Percentiles rank a stretch among this genome's conserved stretches.
These are phyloP conservation scores for Chytridiales sp. DNA, from an alignment of 371 early-diverging fungal species.

Conservation along the genomic window DNA sequence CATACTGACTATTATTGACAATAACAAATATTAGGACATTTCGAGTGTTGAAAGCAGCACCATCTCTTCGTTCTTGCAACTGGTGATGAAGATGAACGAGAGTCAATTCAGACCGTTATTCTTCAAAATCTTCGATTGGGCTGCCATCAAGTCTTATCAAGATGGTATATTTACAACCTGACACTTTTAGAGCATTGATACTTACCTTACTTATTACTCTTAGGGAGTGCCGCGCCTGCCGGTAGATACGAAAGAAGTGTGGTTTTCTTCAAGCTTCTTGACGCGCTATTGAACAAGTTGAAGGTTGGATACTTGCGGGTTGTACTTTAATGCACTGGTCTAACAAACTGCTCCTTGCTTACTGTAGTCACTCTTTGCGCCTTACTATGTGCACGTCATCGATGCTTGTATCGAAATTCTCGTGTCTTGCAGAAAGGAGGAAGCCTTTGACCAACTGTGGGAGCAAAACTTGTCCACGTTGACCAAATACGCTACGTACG, in stretches of 20 bases:
- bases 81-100: constrained; percentile 91
- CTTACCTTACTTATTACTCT: background rate
- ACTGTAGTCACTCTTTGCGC: constrained; percentile 69
- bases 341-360: background rate
- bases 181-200: background rate
- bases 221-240: constrained; percentile 41
- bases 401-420: constrained; percentile 62
- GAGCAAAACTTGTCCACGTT: constrained; percentile 58
- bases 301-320: constrained; percentile 40
- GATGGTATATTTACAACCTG: constrained; percentile 9
- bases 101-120: constrained; percentile 90
- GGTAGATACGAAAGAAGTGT: constrained; percentile 38
- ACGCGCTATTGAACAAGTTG: constrained; percentile 70
- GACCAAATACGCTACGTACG: constrained; percentile 58
- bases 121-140: constrained; percentile 89
- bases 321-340: background rate
- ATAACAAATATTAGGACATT: constrained; percentile 37
- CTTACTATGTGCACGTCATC: constrained; percentile 77
- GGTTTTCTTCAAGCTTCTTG: constrained; percentile 72
- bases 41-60: constrained; percentile 65
- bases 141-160: constrained; percentile 47
- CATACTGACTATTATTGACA: background rate
- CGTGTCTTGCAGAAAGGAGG: constrained; percentile 48
- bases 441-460: constrained; percentile 48
- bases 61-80: constrained; percentile 70